Conservation (phyloP, 768 basidiomycete genomes). For the Infundibulicybe gibba region DNA sequence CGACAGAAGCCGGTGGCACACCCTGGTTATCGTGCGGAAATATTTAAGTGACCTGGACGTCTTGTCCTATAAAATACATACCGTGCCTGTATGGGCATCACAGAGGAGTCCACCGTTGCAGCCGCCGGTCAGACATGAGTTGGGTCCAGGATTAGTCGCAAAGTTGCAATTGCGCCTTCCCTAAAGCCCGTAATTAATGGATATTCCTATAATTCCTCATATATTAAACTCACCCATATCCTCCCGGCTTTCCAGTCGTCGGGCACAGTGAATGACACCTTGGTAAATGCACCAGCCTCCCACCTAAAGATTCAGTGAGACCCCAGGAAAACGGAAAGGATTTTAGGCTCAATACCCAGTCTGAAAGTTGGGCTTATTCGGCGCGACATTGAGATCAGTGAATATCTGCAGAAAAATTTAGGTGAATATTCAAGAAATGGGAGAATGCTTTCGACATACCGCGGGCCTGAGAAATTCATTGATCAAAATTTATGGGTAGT, state of each 20-base stretch:
- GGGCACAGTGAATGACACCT: constrained; percentile 49
- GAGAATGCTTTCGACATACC: constrained; percentile 34
- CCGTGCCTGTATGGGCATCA: constrained; percentile 46
- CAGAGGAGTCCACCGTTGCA: constrained; percentile 69
- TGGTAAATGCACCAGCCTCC: constrained; percentile 31
- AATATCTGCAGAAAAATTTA: constrained; percentile 39
- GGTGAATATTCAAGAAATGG: too few species aligned
- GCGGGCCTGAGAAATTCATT: background rate
- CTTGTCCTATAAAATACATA: too few species aligned
- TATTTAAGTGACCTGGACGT: constrained; percentile 12
- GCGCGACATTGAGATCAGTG: constrained; percentile 51
- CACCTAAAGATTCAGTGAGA: constrained; percentile 22
- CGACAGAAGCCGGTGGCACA: constrained; percentile 66
- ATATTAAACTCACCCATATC: too few species aligned
- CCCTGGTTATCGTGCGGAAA: constrained; percentile 27
- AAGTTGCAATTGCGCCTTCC: constrained; percentile 66
- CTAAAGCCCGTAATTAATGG: constrained; percentile 27
- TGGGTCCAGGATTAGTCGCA: constrained; percentile 44
- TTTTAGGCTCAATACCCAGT: constrained; percentile 37
- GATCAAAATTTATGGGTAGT: background rate
- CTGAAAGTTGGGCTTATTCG: constrained; percentile 35
- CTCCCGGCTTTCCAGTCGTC: constrained; percentile 64
- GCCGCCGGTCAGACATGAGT: constrained; percentile 62
- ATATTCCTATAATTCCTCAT: background rate
- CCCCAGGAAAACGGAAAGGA: constrained; percentile 3